Conservation (phyloP, 768 basidiomycete genomes). For the Lactarius hatsudake region DNA sequence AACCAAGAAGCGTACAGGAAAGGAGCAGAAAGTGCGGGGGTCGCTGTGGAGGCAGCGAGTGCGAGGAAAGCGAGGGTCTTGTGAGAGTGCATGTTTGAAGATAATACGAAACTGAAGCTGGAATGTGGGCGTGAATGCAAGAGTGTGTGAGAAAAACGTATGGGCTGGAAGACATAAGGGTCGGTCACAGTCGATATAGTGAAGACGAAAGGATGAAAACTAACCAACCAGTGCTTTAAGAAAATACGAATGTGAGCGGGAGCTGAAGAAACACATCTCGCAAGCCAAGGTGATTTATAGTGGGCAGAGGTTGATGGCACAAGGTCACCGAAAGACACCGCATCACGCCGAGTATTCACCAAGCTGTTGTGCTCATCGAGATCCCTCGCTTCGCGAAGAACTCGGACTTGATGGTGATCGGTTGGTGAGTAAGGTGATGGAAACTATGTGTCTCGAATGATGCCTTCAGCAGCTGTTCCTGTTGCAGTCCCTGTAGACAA, state of each 20-base stretch:
- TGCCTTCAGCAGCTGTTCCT: neutral
- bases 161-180: neutral
- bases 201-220: neutral
- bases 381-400: neutral
- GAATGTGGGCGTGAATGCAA: neutral
- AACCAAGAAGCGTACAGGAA: neutral
- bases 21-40: slow-evolving; percentile 5
- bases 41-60: neutral
- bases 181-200: neutral
- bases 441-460: neutral
- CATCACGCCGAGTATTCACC: neutral
- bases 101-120: neutral
- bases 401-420: neutral
- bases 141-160: neutral
- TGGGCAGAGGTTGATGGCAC: neutral
- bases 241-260: slow-evolving; percentile 1
- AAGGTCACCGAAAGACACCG: neutral
- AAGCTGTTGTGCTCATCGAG: neutral
- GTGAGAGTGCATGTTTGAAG: slow-evolving; percentile 5
- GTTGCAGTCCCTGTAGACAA: too few relatives aligned
- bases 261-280: neutral
- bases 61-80: neutral
- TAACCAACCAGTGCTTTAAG: slow-evolving; percentile 20
- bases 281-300: neutral
- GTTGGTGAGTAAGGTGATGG: neutral